phyloP scores from a whole-genome alignment of 345 rosid genomes.

The Citropsis articulata region DNA sequence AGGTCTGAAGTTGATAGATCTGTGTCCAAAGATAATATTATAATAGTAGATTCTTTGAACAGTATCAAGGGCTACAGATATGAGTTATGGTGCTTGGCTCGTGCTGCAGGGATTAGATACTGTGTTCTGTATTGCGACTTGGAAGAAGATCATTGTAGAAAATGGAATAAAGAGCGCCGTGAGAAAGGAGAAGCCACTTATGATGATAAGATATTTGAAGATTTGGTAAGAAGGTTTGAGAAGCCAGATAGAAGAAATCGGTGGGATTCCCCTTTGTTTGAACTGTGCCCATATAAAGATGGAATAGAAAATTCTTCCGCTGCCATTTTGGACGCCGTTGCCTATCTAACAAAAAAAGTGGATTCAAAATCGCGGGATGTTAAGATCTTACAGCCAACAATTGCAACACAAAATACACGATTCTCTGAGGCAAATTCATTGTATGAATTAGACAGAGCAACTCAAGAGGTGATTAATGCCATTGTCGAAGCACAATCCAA shows the following conservation, averaged over 20 bases:
- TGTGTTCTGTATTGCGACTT: conserved; percentile 74
- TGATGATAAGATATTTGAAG: conserved; percentile 65
- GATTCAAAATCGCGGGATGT: conserved; percentile 76
- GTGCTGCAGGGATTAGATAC: conserved; percentile 82
- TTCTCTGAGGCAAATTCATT: conserved; percentile 80
- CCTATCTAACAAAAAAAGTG: conserved; percentile 67
- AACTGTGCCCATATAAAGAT: conserved; percentile 56
- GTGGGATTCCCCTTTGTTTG: conserved; percentile 97
- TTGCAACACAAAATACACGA: conserved; percentile 71
- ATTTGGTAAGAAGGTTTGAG: conserved; percentile 84
- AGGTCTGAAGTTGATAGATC: conserved; percentile 99
- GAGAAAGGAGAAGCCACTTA: conserved; percentile 62
- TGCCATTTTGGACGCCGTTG: conserved; percentile 68
- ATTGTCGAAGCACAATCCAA: conserved; percentile 81
- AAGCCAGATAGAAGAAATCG: conserved; percentile 84
- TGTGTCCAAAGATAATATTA: conserved; percentile 71
- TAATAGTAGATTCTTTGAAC: conserved; percentile 90
- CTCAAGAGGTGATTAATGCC: conserved; percentile 72
- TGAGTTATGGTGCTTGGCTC: conserved; percentile 95
- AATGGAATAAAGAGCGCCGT: conserved; percentile 77
- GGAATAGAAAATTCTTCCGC: conserved; percentile 57
- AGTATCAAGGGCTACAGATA: conserved; percentile 94
- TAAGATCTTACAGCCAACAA: conserved; percentile 85
- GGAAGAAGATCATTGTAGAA: conserved; percentile 58
- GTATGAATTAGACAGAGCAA: conserved; percentile 83